A percentile compares a stretch with the other conserved stretches of the same genome.
Conservation (phyloP, 2,329 filamentous ascomycete species). For the Zasmidium cellare region DNA sequence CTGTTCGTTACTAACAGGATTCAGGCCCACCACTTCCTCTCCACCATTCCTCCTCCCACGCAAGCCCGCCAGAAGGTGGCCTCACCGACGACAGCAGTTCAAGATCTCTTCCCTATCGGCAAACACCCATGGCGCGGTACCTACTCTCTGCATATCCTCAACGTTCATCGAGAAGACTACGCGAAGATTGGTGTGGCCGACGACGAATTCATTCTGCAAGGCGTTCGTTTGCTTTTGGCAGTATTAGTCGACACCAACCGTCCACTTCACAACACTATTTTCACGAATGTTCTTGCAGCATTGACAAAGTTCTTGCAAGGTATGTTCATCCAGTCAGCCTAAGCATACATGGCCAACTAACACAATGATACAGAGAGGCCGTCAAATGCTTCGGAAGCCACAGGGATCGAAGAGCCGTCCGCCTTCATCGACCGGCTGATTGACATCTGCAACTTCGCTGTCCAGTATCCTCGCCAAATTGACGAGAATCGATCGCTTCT, state of each 20-base stretch:
- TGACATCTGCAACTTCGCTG: conserved; percentile 18
- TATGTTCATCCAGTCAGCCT: not conserved
- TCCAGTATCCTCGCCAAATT: not conserved
- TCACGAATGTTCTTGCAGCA: not conserved
- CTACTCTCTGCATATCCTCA: conserved; percentile 69
- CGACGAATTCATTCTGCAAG: conserved; percentile 28
- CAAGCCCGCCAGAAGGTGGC: conserved; percentile 55
- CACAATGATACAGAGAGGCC: not conserved
- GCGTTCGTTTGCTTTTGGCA: conserved; percentile 26
- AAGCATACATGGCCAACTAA: not conserved
- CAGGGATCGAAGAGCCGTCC: conserved; percentile 20
- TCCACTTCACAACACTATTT: not conserved
- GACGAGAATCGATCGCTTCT: not conserved
- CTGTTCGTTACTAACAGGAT: not conserved
- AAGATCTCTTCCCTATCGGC: conserved; percentile 65
- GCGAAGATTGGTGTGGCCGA: conserved; percentile 30
- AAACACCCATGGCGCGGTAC: conserved; percentile 63
- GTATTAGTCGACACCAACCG: conserved; percentile 25
- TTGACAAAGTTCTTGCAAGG: not conserved
- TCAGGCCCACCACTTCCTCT: not conserved
- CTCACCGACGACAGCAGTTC: conserved; percentile 52
- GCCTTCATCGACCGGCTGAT: conserved; percentile 22
- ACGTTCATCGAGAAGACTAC: conserved; percentile 55
- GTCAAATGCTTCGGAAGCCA: conserved; percentile 4
- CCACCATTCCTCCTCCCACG: conserved; percentile 55